Evolutionary conservation across 306 rosid genomes (phyloP).

Genomic region (Citrullus amarus): DNA sequence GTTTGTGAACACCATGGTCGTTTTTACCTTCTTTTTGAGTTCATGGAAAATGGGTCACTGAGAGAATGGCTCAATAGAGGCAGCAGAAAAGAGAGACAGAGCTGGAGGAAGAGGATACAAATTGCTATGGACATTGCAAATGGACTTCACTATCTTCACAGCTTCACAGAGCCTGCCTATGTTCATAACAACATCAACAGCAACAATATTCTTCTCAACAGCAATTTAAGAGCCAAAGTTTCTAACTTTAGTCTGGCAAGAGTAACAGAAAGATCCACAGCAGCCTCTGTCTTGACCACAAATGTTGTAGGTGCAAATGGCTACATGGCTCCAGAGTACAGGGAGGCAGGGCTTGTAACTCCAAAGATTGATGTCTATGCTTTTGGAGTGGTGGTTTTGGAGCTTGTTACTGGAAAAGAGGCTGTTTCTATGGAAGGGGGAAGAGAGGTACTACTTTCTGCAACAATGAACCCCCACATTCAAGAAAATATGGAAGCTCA

Average conservation of each 20-base stretch:
- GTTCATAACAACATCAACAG: slow-evolving; percentile 47
- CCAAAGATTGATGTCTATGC: slow-evolving; percentile 55
- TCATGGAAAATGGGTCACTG: slow-evolving; percentile 54
- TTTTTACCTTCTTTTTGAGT: slow-evolving; percentile 48
- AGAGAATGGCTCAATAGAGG: slow-evolving; percentile 47
- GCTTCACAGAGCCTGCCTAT: slow-evolving; percentile 54
- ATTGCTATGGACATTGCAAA: slow-evolving; percentile 73
- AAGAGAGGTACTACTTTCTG: slow-evolving; percentile 28
- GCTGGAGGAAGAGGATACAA: slow-evolving; percentile 45
- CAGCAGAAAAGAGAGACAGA: slow-evolving; percentile 15
- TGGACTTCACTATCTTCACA: slow-evolving; percentile 75
- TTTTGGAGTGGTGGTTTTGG: slow-evolving; percentile 48
- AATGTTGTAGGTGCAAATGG: slow-evolving; percentile 19
- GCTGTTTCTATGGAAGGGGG: slow-evolving; percentile 28
- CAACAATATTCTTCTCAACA: slow-evolving; percentile 41
- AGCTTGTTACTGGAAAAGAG: slow-evolving; percentile 42
- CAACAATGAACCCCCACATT: slow-evolving; percentile 11
- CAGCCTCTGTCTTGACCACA: not conserved
- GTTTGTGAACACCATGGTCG: slow-evolving; percentile 27
- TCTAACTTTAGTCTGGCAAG: slow-evolving; percentile 46
- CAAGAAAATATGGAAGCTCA: slow-evolving; percentile 23
- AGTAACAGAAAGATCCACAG: slow-evolving; percentile 17
- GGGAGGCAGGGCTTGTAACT: slow-evolving; percentile 23
- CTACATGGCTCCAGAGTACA: slow-evolving; percentile 41
- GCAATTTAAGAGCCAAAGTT: slow-evolving; percentile 45